A percentile compares a stretch with the other conserved stretches of the same genome.
Conservation (phyloP, 2,329 filamentous ascomycete genomes). For the Acephala macrosclerotiorum region DNA sequence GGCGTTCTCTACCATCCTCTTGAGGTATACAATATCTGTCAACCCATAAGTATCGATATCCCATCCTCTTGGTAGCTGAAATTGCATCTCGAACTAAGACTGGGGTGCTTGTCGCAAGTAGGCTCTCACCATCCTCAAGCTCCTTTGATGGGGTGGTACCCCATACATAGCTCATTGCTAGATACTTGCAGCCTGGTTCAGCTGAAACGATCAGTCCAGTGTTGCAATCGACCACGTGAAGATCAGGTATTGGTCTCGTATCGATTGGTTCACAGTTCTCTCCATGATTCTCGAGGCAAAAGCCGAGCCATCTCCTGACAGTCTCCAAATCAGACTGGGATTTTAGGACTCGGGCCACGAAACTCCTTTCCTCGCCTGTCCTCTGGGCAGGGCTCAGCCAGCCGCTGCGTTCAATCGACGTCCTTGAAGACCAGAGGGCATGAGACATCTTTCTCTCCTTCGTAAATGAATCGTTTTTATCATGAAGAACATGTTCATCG, state of each 20-base stretch:
- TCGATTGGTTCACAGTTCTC: conserved; percentile 8
- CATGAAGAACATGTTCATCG: conserved; percentile 10
- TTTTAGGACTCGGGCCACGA: conserved; percentile 1
- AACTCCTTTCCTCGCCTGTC: background rate
- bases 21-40: conserved; percentile 27
- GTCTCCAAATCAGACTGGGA: conserved; percentile 5
- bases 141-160: conserved; percentile 9
- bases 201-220: conserved; percentile 14
- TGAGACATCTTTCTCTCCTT: conserved; percentile 17
- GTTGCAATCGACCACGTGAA: conserved; percentile 20
- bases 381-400: conserved; percentile 13
- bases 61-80: conserved; percentile 17
- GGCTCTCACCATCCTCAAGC: conserved; percentile 3
- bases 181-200: conserved; percentile 14
- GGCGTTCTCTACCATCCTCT: conserved; percentile 12
- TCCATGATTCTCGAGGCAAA: conserved; percentile 15
- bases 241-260: conserved; percentile 1
- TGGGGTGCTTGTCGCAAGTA: conserved; percentile 6
- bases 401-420: conserved; percentile 12
- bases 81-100: conserved; percentile 21
- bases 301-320: conserved; percentile 10
- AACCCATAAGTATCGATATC: conserved; percentile 27
- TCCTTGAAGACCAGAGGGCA: conserved; percentile 16
- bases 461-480: conserved; percentile 10
- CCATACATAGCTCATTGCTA: conserved; percentile 26